Conservation (phyloP, 371 early-diverging fungal species). For the Smittium culicis region DNA sequence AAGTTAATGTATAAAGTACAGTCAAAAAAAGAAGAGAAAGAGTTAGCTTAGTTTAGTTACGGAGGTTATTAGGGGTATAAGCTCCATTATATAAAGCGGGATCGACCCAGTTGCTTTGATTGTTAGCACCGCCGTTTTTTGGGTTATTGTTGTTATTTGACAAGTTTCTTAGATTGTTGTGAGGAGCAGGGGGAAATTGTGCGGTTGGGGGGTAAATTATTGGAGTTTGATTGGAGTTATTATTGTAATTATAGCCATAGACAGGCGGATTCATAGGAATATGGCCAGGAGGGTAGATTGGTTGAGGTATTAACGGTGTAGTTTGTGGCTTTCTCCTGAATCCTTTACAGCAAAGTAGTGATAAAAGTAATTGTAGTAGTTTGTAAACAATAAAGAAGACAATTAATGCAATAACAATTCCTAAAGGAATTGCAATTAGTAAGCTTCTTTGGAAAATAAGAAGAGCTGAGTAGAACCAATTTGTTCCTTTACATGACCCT, state of each 20-base stretch:
- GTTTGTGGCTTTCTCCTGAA: neutral
- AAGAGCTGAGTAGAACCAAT: constrained; percentile 31
- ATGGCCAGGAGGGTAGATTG: neutral
- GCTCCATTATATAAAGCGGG: constrained; percentile 37
- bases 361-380: neutral
- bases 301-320: neutral
- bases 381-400: constrained; percentile 28
- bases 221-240: neutral
- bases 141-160: no score
- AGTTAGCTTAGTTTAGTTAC: no score
- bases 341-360: neutral
- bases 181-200: constrained; percentile 22
- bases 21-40: no score
- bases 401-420: constrained; percentile 37
- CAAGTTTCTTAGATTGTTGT: neutral
- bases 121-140: neutral
- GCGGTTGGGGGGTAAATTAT: constrained; percentile 14
- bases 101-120: constrained; percentile 34
- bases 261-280: neutral
- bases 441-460: constrained; percentile 32
- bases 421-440: constrained; percentile 33
- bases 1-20: no score
- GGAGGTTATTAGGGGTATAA: neutral
- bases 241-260: neutral
- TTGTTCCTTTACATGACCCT: constrained; percentile 42